A percentile compares a stretch with the other conserved stretches of the same genome.
phyloP scores from a whole-genome alignment of 768 basidiomycete species.

The Coprinellus aureogranulatus region DNA sequence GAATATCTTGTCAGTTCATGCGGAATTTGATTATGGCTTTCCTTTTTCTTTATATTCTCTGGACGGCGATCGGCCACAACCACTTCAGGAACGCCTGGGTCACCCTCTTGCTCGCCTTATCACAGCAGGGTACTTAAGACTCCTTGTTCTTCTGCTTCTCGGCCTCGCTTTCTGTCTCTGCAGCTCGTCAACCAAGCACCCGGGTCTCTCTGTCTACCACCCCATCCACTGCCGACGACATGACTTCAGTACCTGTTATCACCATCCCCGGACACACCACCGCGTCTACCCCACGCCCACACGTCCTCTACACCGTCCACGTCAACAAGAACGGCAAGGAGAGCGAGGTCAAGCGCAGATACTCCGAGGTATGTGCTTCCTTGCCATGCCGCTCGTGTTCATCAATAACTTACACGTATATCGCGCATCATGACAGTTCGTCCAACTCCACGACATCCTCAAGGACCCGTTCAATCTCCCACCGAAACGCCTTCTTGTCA shows the following conservation, averaged over 20 bases:
- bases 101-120: too few relatives aligned
- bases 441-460: conserved; percentile 13
- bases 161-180: too few relatives aligned
- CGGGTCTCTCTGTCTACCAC: neutral
- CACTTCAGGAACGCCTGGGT: too few relatives aligned
- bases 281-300: conserved; percentile 45
- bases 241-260: conserved; percentile 21
- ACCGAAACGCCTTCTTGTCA: conserved; percentile 41
- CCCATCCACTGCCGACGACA: conserved; percentile 4
- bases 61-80: too few relatives aligned
- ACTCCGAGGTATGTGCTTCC: conserved; percentile 40
- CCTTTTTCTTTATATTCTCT: too few relatives aligned
- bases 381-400: neutral
- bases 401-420: neutral
- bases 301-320: conserved; percentile 44
- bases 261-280: conserved; percentile 45
- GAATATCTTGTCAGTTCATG: too few relatives aligned
- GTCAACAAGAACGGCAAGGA: conserved; percentile 30
- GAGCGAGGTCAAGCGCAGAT: conserved; percentile 30
- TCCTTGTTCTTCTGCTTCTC: too few relatives aligned
- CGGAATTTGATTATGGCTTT: too few relatives aligned
- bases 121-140: too few relatives aligned
- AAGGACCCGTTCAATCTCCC: conserved; percentile 30
- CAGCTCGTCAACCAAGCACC: too few relatives aligned
- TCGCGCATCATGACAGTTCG: neutral